These are phyloP conservation scores for Pseudocercospora pini-densiflorae DNA, from an alignment of 2,329 filamentous ascomycete genomes.

Conservation along the genomic window DNA sequence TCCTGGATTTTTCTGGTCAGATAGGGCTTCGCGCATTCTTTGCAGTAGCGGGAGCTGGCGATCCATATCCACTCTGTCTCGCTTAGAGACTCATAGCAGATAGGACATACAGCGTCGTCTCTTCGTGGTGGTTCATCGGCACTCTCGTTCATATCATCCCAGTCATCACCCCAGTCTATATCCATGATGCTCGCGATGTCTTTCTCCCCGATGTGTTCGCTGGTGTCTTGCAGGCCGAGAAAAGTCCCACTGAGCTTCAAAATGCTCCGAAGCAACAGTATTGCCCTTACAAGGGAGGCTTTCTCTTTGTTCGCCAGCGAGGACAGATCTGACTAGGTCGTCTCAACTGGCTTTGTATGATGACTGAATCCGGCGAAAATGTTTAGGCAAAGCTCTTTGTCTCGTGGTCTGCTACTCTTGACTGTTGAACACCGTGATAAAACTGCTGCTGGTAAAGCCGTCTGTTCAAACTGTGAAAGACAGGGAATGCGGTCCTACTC, in stretches of 20 bases:
- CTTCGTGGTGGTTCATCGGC: too few relatives aligned
- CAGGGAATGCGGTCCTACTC: too few relatives aligned
- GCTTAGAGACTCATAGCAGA: neutral
- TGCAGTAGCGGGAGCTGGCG: neutral
- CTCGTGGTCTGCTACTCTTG: neutral
- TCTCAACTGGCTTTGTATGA: neutral
- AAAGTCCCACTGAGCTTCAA: too few relatives aligned
- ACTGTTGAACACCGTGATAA: neutral
- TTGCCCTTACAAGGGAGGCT: neutral
- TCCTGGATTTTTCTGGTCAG: neutral
- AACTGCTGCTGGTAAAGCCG: neutral
- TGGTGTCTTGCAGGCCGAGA: too few relatives aligned
- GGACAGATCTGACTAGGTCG: neutral
- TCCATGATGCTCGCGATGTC: too few relatives aligned
- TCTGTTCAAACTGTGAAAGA: neutral
- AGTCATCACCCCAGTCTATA: neutral
- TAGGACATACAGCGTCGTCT: neutral
- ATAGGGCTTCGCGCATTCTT: neutral
- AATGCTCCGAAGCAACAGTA: too few relatives aligned
- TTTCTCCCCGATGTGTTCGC: too few relatives aligned
- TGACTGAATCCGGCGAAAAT: neutral
- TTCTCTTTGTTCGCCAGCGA: neutral
- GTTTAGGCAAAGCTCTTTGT: neutral
- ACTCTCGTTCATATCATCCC: too few relatives aligned
- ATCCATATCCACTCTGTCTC: neutral